These are phyloP conservation scores for Discostella stelligeroides DNA, from an alignment of 108 stramenopile genomes.

Conservation along the genomic window DNA sequence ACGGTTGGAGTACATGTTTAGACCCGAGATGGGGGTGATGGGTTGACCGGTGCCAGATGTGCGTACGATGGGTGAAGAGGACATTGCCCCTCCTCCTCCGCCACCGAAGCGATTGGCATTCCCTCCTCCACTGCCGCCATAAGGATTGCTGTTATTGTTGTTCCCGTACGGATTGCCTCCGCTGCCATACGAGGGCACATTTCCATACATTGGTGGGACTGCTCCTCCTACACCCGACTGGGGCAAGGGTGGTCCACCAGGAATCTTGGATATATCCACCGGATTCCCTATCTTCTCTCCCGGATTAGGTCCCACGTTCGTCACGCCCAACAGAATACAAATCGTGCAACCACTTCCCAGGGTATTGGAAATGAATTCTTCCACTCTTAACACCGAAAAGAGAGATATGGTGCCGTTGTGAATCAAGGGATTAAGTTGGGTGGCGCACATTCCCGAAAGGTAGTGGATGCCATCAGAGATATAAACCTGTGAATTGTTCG, in stretches of 20 bases:
- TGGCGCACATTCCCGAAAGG: constrained; percentile 90
- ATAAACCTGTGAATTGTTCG: constrained; percentile 54
- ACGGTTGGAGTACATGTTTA: constrained; percentile 96
- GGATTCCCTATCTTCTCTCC: constrained; percentile 68
- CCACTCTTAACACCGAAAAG: constrained; percentile 55
- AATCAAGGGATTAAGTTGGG: constrained; percentile 83
- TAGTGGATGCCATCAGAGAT: constrained; percentile 84
- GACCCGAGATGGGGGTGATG: constrained; percentile 82
- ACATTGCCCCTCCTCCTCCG: constrained; percentile 19
- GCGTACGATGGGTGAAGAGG: constrained; percentile 66
- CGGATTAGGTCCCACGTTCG: constrained; percentile 44
- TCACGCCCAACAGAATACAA: constrained; percentile 64
- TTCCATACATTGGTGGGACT: constrained; percentile 51
- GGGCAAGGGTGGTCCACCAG: constrained; percentile 23
- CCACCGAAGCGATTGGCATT: constrained; percentile 58
- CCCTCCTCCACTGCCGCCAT: constrained; percentile 34
- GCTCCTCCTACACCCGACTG: constrained; percentile 10
- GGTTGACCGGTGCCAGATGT: constrained; percentile 52
- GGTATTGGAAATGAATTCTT: constrained; percentile 81
- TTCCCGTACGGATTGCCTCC: constrained; percentile 12
- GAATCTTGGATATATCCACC: constrained; percentile 53
- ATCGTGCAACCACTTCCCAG: constrained; percentile 75
- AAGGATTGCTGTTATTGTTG: constrained; percentile 20
- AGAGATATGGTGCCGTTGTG: constrained; percentile 48
- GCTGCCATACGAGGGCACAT: constrained; percentile 18